Percentiles rank a stretch among this genome's conserved stretches.
phyloP scores from a whole-genome alignment of 1,139 yeast genomes.

The Lodderomyces elongisporus region DNA sequence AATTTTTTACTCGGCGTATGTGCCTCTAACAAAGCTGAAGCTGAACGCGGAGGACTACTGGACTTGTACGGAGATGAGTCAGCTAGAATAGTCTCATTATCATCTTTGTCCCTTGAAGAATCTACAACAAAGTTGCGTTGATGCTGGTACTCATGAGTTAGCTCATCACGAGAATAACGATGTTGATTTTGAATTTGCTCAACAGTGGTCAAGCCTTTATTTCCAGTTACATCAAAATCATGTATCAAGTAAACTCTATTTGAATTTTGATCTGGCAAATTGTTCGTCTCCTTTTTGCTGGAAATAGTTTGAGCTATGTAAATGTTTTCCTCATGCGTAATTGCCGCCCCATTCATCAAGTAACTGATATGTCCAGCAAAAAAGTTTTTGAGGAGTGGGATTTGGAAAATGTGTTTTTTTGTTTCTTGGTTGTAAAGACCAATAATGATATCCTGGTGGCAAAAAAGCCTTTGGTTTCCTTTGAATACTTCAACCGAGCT shows the following conservation, averaged over 20 bases:
- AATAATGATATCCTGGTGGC: slow-evolving; percentile 29
- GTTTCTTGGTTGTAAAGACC: slow-evolving; percentile 23
- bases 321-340: slow-evolving; percentile 21
- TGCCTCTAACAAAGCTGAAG: slow-evolving; percentile 3
- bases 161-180: background rate
- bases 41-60: slow-evolving; percentile 4
- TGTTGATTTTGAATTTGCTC: background rate
- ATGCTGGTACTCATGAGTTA: too few relatives aligned
- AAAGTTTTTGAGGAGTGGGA: slow-evolving; percentile 38
- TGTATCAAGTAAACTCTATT: slow-evolving; percentile 26
- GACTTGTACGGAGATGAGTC: slow-evolving; percentile 34
- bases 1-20: slow-evolving; percentile 13
- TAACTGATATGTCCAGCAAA: slow-evolving; percentile 38
- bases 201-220: slow-evolving; percentile 5
- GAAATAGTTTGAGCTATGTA: slow-evolving; percentile 30
- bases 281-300: too few relatives aligned
- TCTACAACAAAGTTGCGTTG: too few relatives aligned
- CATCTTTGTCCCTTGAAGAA: slow-evolving; percentile 19
- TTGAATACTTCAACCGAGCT: slow-evolving; percentile 29
- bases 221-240: slow-evolving; percentile 16
- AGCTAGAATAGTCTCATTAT: slow-evolving; percentile 39
- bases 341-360: slow-evolving; percentile 27
- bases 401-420: slow-evolving; percentile 23
- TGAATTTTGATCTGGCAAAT: slow-evolving; percentile 9
- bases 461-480: slow-evolving; percentile 18